These are phyloP conservation scores for Cyclotella choctawhatcheeana DNA, from an alignment of 108 stramenopile genomes.

Conservation along the genomic window DNA sequence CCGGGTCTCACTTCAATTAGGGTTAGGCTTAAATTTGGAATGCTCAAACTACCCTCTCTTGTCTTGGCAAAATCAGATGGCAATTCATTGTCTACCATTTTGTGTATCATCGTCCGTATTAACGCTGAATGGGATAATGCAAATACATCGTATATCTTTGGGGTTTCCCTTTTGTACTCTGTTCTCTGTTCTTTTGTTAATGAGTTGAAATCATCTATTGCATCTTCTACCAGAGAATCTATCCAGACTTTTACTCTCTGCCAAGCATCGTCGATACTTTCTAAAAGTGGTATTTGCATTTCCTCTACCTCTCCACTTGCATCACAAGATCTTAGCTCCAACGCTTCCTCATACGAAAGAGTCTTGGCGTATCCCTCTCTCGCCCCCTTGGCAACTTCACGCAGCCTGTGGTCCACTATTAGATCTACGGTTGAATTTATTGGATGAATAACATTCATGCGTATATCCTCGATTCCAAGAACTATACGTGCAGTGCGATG, in stretches of 20 bases:
- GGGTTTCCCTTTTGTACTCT: slow-evolving; percentile 2
- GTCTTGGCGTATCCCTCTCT: slow-evolving; percentile 55
- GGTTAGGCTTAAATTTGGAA: slow-evolving; percentile 51
- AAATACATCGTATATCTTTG: slow-evolving; percentile 50
- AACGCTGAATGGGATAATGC: slow-evolving; percentile 63
- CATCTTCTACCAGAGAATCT: slow-evolving; percentile 44
- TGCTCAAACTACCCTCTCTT: slow-evolving; percentile 32
- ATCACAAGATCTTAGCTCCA: slow-evolving; percentile 14
- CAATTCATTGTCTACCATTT: slow-evolving; percentile 48
- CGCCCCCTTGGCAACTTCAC: slow-evolving; percentile 68
- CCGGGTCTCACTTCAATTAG: slow-evolving; percentile 42
- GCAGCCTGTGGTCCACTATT: slow-evolving; percentile 48
- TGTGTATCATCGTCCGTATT: slow-evolving; percentile 51
- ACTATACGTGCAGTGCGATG: slow-evolving; percentile 51
- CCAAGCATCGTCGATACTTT: slow-evolving; percentile 61
- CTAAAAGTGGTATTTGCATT: slow-evolving; percentile 47
- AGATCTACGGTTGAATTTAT: slow-evolving; percentile 12
- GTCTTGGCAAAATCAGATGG: slow-evolving; percentile 32
- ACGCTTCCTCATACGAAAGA: slow-evolving; percentile 48
- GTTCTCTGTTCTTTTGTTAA: not conserved
- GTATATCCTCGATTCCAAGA: slow-evolving; percentile 30
- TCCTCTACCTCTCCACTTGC: slow-evolving; percentile 4
- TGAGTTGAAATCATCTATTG: slow-evolving; percentile 29
- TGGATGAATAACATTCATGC: not conserved
- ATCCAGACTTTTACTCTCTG: slow-evolving; percentile 51